Evolutionary conservation across 306 rosid genomes (phyloP).

Genomic region (Myrica gale): DNA sequence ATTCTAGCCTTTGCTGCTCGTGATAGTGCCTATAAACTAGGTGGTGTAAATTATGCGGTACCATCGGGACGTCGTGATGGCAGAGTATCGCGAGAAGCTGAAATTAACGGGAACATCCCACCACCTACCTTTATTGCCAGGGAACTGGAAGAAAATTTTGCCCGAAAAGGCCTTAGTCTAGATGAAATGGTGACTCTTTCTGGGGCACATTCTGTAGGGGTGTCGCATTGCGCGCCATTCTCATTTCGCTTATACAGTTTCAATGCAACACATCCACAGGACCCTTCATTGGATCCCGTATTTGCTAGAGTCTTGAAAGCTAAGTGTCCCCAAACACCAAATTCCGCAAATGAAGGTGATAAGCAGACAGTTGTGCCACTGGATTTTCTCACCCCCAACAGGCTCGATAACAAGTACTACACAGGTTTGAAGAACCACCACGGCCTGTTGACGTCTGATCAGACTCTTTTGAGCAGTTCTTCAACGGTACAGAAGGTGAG

Average conservation of each 20-base stretch:
- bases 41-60: not conserved
- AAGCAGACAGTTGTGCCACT: conserved; percentile 1
- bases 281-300: conserved; percentile 32
- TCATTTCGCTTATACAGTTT: conserved; percentile 23
- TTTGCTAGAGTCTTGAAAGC: conserved; percentile 28
- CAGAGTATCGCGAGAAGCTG: not conserved
- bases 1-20: conserved; percentile 46
- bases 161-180: conserved; percentile 14
- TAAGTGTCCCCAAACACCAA: conserved; percentile 21
- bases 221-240: conserved; percentile 38
- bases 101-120: not conserved
- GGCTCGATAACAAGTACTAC: conserved; percentile 26
- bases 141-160: conserved; percentile 15
- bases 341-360: not conserved
- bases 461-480: conserved; percentile 26
- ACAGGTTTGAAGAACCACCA: conserved; percentile 19
- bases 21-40: conserved; percentile 18
- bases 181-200: conserved; percentile 39
- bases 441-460: conserved; percentile 31
- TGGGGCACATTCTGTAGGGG: conserved; percentile 43
- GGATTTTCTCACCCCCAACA: not conserved
- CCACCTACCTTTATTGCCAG: conserved; percentile 16
- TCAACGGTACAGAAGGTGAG: conserved; percentile 25
- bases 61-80: conserved; percentile 11
- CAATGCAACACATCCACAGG: conserved; percentile 33